Conservation (phyloP, 441 rosid species). For the Manihot esculenta region DNA sequence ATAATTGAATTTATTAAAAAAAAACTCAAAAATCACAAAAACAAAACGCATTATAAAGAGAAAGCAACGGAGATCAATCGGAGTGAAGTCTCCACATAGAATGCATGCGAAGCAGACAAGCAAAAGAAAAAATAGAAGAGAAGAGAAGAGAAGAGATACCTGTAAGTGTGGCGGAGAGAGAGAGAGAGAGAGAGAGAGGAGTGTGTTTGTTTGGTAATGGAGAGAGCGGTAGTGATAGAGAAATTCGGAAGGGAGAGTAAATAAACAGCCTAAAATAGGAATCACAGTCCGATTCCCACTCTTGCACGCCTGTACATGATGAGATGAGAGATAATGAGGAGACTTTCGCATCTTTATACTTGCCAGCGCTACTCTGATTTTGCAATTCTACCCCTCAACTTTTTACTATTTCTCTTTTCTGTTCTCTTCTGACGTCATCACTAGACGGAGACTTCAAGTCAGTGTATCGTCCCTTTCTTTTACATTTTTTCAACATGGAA, state of each 20-base stretch:
- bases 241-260: background rate
- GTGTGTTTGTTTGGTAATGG: background rate
- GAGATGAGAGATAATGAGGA: background rate
- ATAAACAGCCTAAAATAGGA: background rate
- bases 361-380: background rate
- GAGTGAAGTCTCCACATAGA: too few species aligned
- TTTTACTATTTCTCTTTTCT: background rate
- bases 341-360: background rate
- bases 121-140: background rate
- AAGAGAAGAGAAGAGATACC: background rate
- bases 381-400: background rate
- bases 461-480: too few species aligned
- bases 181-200: background rate
- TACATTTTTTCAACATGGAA: too few species aligned
- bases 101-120: background rate
- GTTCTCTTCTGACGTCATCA: too few species aligned
- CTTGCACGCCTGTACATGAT: background rate
- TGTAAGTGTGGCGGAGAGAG: background rate
- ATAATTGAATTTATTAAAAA: too few species aligned
- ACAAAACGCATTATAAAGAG: too few species aligned
- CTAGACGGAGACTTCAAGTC: too few species aligned
- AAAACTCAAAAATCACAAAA: too few species aligned
- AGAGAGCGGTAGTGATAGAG: too few species aligned
- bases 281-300: conserved; percentile 27
- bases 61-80: too few species aligned